Conservation (phyloP, 2,329 filamentous ascomycete genomes). For the Fusarium foetens region DNA sequence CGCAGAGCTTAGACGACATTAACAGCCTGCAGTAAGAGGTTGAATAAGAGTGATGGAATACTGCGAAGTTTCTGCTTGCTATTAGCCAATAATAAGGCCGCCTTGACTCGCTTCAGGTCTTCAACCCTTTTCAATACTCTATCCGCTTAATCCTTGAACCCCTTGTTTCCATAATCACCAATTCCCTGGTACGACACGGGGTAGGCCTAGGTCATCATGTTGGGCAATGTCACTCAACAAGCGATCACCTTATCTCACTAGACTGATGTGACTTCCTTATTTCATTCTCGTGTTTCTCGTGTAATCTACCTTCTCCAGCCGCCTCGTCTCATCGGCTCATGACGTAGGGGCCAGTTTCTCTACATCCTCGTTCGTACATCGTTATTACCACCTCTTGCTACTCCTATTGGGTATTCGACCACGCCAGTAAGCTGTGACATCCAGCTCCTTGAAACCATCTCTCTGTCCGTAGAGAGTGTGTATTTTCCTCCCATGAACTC, state of each 20-base stretch:
- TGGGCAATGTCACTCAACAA: background rate
- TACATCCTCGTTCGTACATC: constrained; percentile 18
- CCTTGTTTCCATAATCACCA: background rate
- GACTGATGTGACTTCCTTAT: background rate
- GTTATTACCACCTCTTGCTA: constrained; percentile 32
- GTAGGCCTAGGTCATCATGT: background rate
- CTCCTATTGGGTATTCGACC: constrained; percentile 34
- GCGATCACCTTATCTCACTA: background rate
- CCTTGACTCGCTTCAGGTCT: background rate
- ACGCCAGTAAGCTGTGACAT: constrained; percentile 16
- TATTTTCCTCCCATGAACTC: constrained; percentile 35
- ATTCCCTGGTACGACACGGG: background rate
- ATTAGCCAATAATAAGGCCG: background rate
- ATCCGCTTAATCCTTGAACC: background rate
- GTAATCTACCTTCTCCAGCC: constrained; percentile 10
- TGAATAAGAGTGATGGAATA: background rate
- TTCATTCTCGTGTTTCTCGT: constrained; percentile 40
- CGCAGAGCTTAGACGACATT: background rate
- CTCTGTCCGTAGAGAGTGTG: constrained; percentile 12
- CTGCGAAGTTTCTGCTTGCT: background rate
- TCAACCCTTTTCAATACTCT: background rate
- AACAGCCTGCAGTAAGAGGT: background rate
- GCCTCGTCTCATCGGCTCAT: background rate
- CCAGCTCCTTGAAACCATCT: constrained; percentile 16
- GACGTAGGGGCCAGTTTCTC: constrained; percentile 19